Evolutionary conservation across 345 rosid species (phyloP), one percentile per base, ranked within the genome.

Genomic region (Chamaenerion angustifolium): DNA sequence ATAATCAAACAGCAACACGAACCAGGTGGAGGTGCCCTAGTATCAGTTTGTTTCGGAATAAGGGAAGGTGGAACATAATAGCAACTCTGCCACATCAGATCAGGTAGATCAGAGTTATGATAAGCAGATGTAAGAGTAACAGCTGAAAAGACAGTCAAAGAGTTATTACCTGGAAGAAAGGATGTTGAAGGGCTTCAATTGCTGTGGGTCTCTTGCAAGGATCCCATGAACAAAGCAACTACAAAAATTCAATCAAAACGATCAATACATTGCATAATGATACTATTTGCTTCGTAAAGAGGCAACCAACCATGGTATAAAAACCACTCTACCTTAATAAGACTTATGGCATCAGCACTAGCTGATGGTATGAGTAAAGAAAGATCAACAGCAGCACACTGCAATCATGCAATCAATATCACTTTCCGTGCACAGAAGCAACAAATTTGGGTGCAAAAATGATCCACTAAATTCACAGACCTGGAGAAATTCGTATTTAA

Each of bases 171-270:
- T 82, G 81, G 59, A 92, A 92, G 76, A 83, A 92, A 12, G 98
- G 93, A 77, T 87, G 96, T 54, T 87, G 95, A 60, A 92, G 81
- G 48, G 78, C 89, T 62, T 87, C 98, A 12, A 71, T 79, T 44
- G 96, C 93, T n/a, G 76, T 73, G 4, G 89, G 93, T 78, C 98
- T 76, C 67, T 71, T 71, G 77, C 70, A 59, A 40, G 98, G 98
- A 77, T 92, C 96, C 98, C 96, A 92, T 3, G 87, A 80, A 72
- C 98, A 92, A 21, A 92, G 95, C 2, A 69, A 71, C 96, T 87
- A 48, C 55, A 72, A 8, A 31, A 31, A 31, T 31, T 31, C 37
- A 31, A 31, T 31, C 37, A 8, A 31, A 31, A 8, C 7, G 0
- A 31, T 31, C 37, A 31, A 31, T 31, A 31, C 37, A 31, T 14